Percentiles rank a stretch among this genome's conserved stretches.
Conservation (phyloP, 805 yeast species). For the Candida tammaniensis region DNA sequence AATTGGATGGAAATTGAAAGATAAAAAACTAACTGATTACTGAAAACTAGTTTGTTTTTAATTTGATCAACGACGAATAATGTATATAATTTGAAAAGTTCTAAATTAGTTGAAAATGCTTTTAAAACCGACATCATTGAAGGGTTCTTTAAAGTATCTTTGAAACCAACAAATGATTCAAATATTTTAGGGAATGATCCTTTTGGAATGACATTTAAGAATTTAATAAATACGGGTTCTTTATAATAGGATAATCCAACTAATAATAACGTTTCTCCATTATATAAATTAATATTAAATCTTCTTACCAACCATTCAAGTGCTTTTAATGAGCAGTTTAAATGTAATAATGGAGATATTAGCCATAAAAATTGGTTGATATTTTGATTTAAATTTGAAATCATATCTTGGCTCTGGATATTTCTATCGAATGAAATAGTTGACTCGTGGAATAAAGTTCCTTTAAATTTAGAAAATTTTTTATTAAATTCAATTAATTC, state of each 20-base stretch:
- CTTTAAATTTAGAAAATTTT: slow-evolving; percentile 68
- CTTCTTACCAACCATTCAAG: slow-evolving; percentile 95
- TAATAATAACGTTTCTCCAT: slow-evolving; percentile 68
- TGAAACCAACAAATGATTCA: slow-evolving; percentile 65
- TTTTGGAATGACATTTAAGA: slow-evolving; percentile 67
- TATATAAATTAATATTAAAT: slow-evolving; percentile 78
- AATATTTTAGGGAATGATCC: slow-evolving; percentile 71
- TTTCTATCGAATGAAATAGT: slow-evolving; percentile 77
- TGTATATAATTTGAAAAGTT: slow-evolving; percentile 64
- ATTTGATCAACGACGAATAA: slow-evolving; percentile 51
- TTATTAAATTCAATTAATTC: slow-evolving; percentile 70
- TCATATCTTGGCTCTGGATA: slow-evolving; percentile 75
- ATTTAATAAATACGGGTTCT: slow-evolving; percentile 68
- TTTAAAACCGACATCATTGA: slow-evolving; percentile 68
- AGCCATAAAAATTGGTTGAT: slow-evolving; percentile 71
- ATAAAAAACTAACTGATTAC: slow-evolving; percentile 74
- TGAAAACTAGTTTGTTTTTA: slow-evolving; percentile 54
- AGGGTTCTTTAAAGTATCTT: slow-evolving; percentile 61
- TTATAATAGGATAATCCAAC: slow-evolving; percentile 79
- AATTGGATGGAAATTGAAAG: slow-evolving; percentile 68
- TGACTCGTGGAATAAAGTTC: slow-evolving; percentile 78
- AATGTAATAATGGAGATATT: slow-evolving; percentile 71
- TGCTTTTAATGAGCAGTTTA: slow-evolving; percentile 75
- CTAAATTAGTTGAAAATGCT: slow-evolving; percentile 63
- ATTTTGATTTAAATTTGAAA: slow-evolving; percentile 69